Evolutionary conservation across 192 early-diverging fungal genomes (phyloP).

Genomic region (Coemansia sp.): DNA sequence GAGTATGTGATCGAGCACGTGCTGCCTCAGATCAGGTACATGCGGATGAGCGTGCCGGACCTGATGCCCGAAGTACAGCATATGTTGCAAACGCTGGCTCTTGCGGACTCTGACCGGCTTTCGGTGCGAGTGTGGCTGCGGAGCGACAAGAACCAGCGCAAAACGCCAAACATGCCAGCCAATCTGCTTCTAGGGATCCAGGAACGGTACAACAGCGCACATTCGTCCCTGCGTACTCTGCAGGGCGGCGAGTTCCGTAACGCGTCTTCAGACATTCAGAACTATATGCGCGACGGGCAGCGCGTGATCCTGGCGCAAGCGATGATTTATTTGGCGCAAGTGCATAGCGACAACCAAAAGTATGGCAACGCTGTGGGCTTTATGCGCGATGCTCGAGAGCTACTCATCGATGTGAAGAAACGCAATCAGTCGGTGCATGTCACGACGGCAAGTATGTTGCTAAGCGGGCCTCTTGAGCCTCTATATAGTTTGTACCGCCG

Average conservation of each 20-base stretch:
- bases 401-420: conserved; percentile 40
- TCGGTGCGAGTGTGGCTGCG: conserved; percentile 53
- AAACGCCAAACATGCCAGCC: conserved; percentile 47
- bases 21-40: conserved; percentile 28
- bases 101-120: conserved; percentile 51
- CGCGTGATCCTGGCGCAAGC: conserved; percentile 50
- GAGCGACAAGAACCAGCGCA: conserved; percentile 41
- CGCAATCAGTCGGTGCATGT: conserved; percentile 46
- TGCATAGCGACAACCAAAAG: conserved; percentile 50
- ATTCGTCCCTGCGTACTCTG: conserved; percentile 32
- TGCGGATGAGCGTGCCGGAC: conserved; percentile 40
- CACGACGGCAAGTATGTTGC: conserved; percentile 39
- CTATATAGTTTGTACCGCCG: conserved; percentile 51
- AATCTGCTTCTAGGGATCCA: conserved; percentile 52
- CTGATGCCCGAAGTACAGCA: conserved; percentile 52
- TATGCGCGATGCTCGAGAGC: conserved; percentile 51
- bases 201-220: conserved; percentile 44
- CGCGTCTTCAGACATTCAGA: conserved; percentile 44
- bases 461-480: conserved; percentile 39
- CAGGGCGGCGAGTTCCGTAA: conserved; percentile 49
- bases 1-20: conserved; percentile 45
- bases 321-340: conserved; percentile 52
- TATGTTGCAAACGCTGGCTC: conserved; percentile 51
- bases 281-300: conserved; percentile 55
- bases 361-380: conserved; percentile 52